Base-by-base conservation (phyloP, 2,329 filamentous ascomycete species). In the Apiospora arundinis region DNA sequence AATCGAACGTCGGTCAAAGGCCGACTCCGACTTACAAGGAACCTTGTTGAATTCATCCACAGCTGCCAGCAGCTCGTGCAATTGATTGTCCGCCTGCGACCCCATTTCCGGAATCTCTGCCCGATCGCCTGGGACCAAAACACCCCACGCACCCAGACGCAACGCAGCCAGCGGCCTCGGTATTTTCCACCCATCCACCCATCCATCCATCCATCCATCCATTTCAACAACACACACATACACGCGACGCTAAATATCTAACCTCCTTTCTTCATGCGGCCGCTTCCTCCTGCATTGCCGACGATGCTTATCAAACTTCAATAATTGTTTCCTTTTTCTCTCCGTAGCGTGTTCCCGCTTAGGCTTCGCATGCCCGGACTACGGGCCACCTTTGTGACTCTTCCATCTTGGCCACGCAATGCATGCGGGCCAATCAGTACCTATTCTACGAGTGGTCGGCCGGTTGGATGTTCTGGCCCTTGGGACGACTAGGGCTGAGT, bases 101-200 rank as follows among this genome's bases (percentile, higher is more conserved):
- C 56, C 56, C 42, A 16, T 16, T 37, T n/a, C 52, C 56, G 56
- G 56, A 63, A 63, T 63, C 28, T 63, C 56, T 63, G 56, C 56
- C 56, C 56, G 56, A 63, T 63, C 32, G 56, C 56, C 56, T 63
- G 56, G 56, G 56, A 23, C 56, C 56, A 63, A 45, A 45, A n/a
- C 56, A 40, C 56, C 28, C 56, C 56, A n/a, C 56, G 32, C 56
- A 18, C 9, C 12, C 40, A 42, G 8, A 11, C n/a, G n/a, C n/a
- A n/a, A n/a, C n/a, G n/a, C n/a, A 9, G 9, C 3, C 42, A 16
- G 42, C 52, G 52, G 52, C 28, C 52, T 60, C 52, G 52, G 52
- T n/a, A 2, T 16, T 21, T 37, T 60, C 28, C 52, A 5, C 4
- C 28, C 52, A 9, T n/a, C 52, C 28, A 5, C 21, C 52, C 28